Conservation (phyloP, 78 protist genomes). For the Guillardia theta region DNA sequence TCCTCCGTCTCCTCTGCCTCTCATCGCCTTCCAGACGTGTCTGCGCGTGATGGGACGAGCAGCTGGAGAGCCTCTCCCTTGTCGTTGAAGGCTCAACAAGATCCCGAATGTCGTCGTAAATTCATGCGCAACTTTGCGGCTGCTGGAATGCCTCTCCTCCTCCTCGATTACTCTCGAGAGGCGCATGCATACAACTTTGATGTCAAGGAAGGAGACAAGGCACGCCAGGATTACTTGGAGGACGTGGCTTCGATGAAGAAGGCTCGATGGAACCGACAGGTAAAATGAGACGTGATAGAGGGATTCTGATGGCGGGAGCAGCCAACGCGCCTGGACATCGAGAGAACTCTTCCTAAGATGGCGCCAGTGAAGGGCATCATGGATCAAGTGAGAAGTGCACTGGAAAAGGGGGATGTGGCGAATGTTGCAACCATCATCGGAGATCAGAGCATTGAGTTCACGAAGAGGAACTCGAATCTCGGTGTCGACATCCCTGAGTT, state of each 20-base stretch:
- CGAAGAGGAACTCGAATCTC: background rate
- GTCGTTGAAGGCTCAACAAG: no score
- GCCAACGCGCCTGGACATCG: conserved; percentile 18
- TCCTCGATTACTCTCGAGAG: no score
- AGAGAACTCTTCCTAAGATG: background rate
- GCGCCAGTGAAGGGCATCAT: background rate
- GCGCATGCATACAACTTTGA: no score
- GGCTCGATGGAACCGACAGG: background rate
- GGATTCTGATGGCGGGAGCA: background rate
- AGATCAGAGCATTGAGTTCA: background rate
- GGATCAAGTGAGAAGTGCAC: background rate
- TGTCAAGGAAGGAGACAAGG: background rate
- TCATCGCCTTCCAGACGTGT: no score
- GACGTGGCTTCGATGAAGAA: background rate
- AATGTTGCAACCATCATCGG: background rate
- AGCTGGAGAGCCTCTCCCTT: no score
- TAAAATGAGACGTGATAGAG: no score
- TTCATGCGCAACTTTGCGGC: no score
- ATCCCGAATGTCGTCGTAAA: no score
- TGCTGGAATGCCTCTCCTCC: no score
- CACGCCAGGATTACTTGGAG: background rate
- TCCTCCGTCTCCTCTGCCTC: no score
- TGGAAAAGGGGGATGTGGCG: background rate
- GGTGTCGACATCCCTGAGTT: background rate
- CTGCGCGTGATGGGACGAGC: no score